Percentiles rank a stretch among this genome's conserved stretches.
Conservation (phyloP, 495 filamentous ascomycete genomes). For the Hapsidospora chrysogenum region DNA sequence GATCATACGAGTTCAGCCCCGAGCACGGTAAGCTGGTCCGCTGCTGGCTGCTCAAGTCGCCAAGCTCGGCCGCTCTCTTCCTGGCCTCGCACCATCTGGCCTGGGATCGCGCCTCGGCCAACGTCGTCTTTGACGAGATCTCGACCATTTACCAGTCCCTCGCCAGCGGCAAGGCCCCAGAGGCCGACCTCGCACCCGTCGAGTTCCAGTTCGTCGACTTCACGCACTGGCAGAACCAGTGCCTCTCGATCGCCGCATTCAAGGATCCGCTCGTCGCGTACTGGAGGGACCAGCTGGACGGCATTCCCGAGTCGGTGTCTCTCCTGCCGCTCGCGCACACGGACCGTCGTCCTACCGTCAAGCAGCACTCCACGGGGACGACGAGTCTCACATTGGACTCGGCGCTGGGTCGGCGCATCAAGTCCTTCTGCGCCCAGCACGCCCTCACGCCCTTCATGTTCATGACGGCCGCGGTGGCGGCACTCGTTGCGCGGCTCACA, state of each 20-base stretch:
- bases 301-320: constrained; percentile 15
- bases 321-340: constrained; percentile 12
- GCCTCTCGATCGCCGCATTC: background rate
- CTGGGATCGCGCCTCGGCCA: background rate
- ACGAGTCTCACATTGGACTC: constrained; percentile 1
- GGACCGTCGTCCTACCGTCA: background rate
- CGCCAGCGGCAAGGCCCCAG: background rate
- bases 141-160: background rate
- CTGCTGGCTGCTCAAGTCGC: background rate
- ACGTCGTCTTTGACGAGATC: background rate
- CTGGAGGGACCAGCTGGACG: constrained; percentile 17
- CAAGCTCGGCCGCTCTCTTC: background rate
- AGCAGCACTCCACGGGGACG: background rate
- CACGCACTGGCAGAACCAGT: background rate
- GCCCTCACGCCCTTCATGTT: constrained; percentile 18
- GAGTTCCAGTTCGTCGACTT: constrained; percentile 4
- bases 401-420: constrained; percentile 2
- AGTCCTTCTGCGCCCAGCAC: constrained; percentile 1
- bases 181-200: background rate
- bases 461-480: constrained; percentile 14
- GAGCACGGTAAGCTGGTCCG: constrained; percentile 6
- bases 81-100: background rate
- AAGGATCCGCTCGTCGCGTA: constrained; percentile 8
- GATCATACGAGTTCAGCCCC: constrained; percentile 7
- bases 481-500: constrained; percentile 12